These are phyloP conservation scores for Suhomyces kunorum DNA, from an alignment of 1,139 yeast genomes.

Conservation along the genomic window DNA sequence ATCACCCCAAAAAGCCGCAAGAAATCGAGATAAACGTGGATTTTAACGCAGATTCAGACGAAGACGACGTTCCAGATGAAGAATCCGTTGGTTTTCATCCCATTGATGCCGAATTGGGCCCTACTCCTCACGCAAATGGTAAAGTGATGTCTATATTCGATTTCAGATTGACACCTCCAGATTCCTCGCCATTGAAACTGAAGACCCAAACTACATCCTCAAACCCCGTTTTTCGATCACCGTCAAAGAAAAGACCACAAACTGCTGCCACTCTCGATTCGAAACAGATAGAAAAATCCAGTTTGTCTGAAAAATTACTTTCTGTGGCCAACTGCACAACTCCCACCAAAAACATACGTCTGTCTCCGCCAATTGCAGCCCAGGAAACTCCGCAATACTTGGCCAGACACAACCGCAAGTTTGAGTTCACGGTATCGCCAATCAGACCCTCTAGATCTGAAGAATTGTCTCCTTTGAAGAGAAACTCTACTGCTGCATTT, in stretches of 20 bases:
- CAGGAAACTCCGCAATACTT: conserved; percentile 40
- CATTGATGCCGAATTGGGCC: conserved; percentile 53
- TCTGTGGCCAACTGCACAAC: conserved; percentile 12
- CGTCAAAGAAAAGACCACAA: conserved; percentile 5
- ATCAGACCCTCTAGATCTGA: neutral
- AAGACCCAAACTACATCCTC: too few species aligned
- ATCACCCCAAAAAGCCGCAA: neutral
- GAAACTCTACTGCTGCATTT: neutral
- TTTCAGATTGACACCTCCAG: conserved; percentile 47
- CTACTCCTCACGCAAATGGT: conserved; percentile 77
- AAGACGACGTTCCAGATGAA: conserved; percentile 11
- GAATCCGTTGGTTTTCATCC: conserved; percentile 1
- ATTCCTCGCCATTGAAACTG: conserved; percentile 42
- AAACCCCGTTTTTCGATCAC: too few species aligned
- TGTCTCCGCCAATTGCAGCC: neutral
- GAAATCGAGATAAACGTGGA: conserved; percentile 7
- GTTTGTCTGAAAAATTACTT: conserved; percentile 10
- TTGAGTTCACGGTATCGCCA: conserved; percentile 18
- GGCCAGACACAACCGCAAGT: conserved; percentile 26
- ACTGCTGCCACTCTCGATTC: too few species aligned
- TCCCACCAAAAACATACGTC: conserved; percentile 6
- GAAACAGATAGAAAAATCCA: too few species aligned
- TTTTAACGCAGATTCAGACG: conserved; percentile 12
- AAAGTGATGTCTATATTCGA: conserved; percentile 69
- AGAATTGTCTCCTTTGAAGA: neutral